Base-by-base conservation (phyloP, 2,329 filamentous ascomycete species). In the Phaeosphaeria sp. region DNA sequence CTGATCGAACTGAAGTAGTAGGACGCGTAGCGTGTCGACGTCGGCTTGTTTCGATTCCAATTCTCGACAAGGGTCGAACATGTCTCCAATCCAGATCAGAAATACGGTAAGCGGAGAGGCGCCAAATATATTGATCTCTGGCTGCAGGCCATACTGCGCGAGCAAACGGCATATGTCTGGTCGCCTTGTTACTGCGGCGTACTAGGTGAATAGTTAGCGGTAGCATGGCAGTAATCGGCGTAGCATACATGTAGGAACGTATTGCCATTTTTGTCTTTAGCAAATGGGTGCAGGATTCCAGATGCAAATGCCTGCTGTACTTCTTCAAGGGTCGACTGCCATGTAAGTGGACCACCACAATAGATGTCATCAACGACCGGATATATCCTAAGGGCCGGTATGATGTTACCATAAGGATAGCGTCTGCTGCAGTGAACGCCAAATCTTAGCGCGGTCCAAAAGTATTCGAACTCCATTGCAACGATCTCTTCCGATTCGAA, bases 221-320 rank as follows among this genome's bases (percentile, higher is more conserved):
- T 4, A 21, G 2, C 2, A 36, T 21, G 17, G 6, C 8, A 21
- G 15, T 13, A 18, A 43, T 2, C 2, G 9, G 36, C 15, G 11
- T 6, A 47, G n/a, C 59, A 22, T 47, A 62, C 62, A 40, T 61
- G 55, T 17, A 63, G 49, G 9, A 65, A 40, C 11, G 50, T 56
- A 6, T 22, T 1, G 1, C 49, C 55, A 18, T 24, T 9, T 20
- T 13, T 13, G 18, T 57, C 42, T 24, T 51, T 60, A 17, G 52
- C 48, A 46, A 48, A 59, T 11, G 62, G 57, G 47, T 63, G 62
- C 18, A 65, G 13, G 9, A 3, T 27, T 9, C 56, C 55, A 1
- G 53, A 51, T n/a, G 25, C 13, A 6, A 65, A 50, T 6, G 18
- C 11, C 43, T 51, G 51, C 27, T 61, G 63, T 9, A 61, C 6